phyloP scores from a whole-genome alignment of 257 asterid genomes.

The Solanum lycopersicoides region DNA sequence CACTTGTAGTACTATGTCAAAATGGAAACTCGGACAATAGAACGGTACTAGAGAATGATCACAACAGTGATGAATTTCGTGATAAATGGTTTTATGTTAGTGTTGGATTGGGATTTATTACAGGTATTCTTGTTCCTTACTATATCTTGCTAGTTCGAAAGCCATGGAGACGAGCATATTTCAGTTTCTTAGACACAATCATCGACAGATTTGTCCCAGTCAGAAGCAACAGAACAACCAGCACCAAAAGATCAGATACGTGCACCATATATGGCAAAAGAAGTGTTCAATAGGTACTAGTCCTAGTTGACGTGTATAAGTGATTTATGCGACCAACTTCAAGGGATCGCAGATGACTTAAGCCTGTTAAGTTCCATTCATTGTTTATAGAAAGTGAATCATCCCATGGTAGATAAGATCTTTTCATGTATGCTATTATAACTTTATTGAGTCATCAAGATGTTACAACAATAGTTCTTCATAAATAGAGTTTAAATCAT shows the following conservation, averaged over 20 bases:
- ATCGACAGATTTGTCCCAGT: background rate
- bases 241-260: background rate
- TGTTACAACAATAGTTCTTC: too few relatives aligned
- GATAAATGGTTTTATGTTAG: slow-evolving; percentile 45
- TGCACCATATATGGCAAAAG: background rate
- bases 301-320: background rate
- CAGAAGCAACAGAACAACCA: background rate
- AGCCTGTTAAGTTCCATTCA: background rate
- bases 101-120: slow-evolving; percentile 39
- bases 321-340: background rate
- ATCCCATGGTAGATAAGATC: background rate
- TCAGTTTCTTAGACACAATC: slow-evolving; percentile 20
- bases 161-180: slow-evolving; percentile 32
- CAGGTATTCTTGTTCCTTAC: slow-evolving; percentile 29
- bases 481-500: too few relatives aligned
- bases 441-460: too few relatives aligned
- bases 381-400: background rate
- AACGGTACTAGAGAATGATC: background rate
- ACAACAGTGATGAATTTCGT: background rate
- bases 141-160: slow-evolving; percentile 13
- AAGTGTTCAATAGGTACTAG: background rate
- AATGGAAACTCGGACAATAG: slow-evolving; percentile 11
- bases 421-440: background rate
- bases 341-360: background rate
- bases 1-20: slow-evolving; percentile 16